Evolutionary conservation across 129 eudicot species (phyloP).

Genomic region (Flaveria brownii): DNA sequence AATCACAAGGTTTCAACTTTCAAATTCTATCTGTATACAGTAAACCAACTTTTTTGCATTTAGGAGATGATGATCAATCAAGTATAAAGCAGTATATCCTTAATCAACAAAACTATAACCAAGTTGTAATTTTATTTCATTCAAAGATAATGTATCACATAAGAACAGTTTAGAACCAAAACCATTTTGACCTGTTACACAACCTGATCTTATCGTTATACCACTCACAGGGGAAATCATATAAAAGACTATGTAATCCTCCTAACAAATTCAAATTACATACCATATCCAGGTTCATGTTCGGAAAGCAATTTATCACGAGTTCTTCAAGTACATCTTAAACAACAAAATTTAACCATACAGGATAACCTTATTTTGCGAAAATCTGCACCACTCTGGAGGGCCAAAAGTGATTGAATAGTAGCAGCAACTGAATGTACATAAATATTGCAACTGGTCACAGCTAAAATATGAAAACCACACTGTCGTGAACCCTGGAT

Average conservation of each 20-base stretch:
- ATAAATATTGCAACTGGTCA: constrained; percentile 10
- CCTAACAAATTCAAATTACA: constrained; percentile 13
- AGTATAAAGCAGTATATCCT: too few relatives aligned
- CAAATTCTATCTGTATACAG: too few relatives aligned
- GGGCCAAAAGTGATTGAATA: constrained; percentile 14
- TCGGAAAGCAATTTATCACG: constrained; percentile 16
- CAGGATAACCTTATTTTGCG: constrained; percentile 26
- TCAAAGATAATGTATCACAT: too few relatives aligned
- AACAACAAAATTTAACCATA: constrained; percentile 30
- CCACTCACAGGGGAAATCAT: neutral
- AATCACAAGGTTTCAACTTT: too few relatives aligned
- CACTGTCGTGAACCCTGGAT: constrained; percentile 92
- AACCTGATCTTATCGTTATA: neutral
- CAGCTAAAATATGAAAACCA: constrained; percentile 67
- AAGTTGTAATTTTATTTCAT: too few relatives aligned
- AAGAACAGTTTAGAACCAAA: too few relatives aligned
- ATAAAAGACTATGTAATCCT: neutral
- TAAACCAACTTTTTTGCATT: too few relatives aligned
- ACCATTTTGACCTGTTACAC: neutral
- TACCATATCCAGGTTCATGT: constrained; percentile 18
- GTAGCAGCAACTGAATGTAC: constrained; percentile 29
- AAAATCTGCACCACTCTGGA: constrained; percentile 27
- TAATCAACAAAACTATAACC: too few relatives aligned
- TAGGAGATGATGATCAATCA: too few relatives aligned
- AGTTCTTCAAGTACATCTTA: neutral